Conservation (phyloP, 345 rosid genomes). For the Excoecaria cochinchinensis region DNA sequence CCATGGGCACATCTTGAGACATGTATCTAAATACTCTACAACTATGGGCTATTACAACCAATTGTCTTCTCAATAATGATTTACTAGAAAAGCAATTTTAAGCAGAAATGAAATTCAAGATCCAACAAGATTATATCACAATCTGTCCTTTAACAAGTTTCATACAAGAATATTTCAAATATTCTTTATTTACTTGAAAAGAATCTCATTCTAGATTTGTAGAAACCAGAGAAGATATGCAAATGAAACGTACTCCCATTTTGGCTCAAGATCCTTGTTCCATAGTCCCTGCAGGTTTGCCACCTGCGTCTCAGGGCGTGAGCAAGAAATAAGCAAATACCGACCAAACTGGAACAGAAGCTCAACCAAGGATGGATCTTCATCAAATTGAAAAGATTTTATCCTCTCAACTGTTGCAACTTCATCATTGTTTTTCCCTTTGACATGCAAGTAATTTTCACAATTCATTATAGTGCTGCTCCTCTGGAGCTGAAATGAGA, state of each 20-base stretch:
- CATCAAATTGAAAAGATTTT: slow-evolving; percentile 61
- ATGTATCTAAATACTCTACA: not conserved
- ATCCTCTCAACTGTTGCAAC: slow-evolving; percentile 74
- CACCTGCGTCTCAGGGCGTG: slow-evolving; percentile 88
- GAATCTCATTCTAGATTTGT: not conserved
- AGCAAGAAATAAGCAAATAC: slow-evolving; percentile 85
- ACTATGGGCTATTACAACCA: not conserved
- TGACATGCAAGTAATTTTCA: slow-evolving; percentile 3
- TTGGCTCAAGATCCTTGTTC: slow-evolving; percentile 77
- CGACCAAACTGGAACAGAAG: slow-evolving; percentile 86
- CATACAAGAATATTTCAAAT: not conserved
- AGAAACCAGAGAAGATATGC: slow-evolving; percentile 10
- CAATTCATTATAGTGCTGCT: slow-evolving; percentile 31
- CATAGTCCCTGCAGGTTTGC: slow-evolving; percentile 94
- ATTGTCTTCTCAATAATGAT: not conserved
- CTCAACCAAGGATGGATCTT: slow-evolving; percentile 84
- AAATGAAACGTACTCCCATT: slow-evolving; percentile 73
- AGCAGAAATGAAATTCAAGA: not conserved
- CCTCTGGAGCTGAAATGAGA: slow-evolving; percentile 58
- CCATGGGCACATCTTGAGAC: not conserved
- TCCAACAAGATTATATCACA: not conserved
- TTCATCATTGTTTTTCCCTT: slow-evolving; percentile 16
- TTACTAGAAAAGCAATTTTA: not conserved
- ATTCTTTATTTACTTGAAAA: not conserved
- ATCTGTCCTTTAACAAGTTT: not conserved